Evolutionary conservation across 805 yeast species (phyloP).

Genomic region (Spathaspora girioi): DNA sequence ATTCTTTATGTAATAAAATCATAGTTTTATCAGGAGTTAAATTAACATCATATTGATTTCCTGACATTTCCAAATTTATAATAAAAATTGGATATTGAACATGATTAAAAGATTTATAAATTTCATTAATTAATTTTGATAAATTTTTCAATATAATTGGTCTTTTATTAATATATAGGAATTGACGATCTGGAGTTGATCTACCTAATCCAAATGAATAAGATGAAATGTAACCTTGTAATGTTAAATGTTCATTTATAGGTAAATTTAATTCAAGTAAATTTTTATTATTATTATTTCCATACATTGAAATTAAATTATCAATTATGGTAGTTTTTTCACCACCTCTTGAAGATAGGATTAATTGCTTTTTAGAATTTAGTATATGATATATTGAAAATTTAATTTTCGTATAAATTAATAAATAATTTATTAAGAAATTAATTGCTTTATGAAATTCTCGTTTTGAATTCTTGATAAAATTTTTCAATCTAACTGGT

Average conservation of each 20-base stretch:
- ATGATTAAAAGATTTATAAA: constrained; percentile 66
- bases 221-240: constrained; percentile 68
- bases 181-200: constrained; percentile 69
- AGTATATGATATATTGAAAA: constrained; percentile 55
- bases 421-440: constrained; percentile 62
- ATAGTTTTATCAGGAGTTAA: constrained; percentile 89
- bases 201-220: constrained; percentile 73
- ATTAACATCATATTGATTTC: constrained; percentile 68
- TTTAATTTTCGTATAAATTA: constrained; percentile 56
- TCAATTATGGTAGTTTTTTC: constrained; percentile 31
- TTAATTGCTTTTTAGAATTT: constrained; percentile 41
- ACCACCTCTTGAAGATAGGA: constrained; percentile 62
- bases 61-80: constrained; percentile 52
- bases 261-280: constrained; percentile 47
- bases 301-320: constrained; percentile 67
- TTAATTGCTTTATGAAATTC: constrained; percentile 70
- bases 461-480: constrained; percentile 60
- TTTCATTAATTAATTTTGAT: constrained; percentile 62
- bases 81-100: constrained; percentile 72
- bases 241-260: constrained; percentile 30
- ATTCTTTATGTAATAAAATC: constrained; percentile 65
- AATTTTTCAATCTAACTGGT: constrained; percentile 81
- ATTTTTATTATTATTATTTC: constrained; percentile 60
- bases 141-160: constrained; percentile 64
- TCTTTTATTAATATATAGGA: constrained; percentile 66